Evolutionary conservation across 176 grass and related monocot genomes (phyloP), one percentile per base, ranked within the genome.

Genomic region (Cocos nucifera): DNA sequence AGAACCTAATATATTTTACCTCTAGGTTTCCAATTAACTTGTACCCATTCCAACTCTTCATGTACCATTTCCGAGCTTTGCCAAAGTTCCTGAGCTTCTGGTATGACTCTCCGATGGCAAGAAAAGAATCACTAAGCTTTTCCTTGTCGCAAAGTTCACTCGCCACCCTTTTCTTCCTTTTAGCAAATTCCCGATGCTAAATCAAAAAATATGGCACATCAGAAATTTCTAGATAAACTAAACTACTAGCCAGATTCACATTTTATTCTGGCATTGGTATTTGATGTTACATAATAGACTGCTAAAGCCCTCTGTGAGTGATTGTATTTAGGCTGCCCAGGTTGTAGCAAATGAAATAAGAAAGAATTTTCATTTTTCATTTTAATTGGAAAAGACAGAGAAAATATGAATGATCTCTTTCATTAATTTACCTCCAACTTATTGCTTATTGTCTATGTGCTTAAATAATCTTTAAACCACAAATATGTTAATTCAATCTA

Each of bases 11-110:
- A 49, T 54, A 51, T 69, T 75, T 69, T 66, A 78, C 87, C 92
- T 97, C 92, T 63, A 88, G 75, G 51, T 91, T 87, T 54, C 78
- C 78, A 54, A 97, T 87, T 15, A 73, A 85, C 2, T 73, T 75
- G 77, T 80, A 85, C n/a, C 73, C 68, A 22, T 85, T 70, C 92
- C 78, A 97, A 67, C 92, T 85, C 62, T 78, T 88, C 78, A 78
- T 91, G 75, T 73, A 91, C 92, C 92, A 97, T 62, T 97, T 91
- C 53, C 66, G 75, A 66, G 92, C 83, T 85, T 85, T 91, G 66
- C 56, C 64, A 62, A 97, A 97, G 67, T 80, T 80, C 70, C 87
- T 97, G 63, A 97, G 87, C 69, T 90, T 88, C 72, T 80, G 80
- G 61, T 91, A 91, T 6, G 92, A 90, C 69, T 97, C 92, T 48